phyloP scores from a whole-genome alignment of 495 filamentous ascomycete genomes.

The Immersiella caudata region DNA sequence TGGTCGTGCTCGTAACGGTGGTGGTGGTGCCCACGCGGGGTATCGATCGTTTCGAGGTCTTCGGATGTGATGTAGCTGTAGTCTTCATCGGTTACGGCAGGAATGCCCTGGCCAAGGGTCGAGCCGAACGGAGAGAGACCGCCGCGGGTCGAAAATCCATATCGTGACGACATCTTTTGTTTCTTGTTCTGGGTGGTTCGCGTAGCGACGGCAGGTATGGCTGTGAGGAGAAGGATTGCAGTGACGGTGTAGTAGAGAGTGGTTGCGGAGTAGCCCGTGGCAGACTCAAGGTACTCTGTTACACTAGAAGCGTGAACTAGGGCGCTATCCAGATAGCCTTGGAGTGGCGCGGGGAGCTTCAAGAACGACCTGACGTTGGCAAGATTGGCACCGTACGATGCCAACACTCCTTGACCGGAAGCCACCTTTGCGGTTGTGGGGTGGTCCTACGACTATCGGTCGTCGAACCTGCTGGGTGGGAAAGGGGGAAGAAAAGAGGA shows the following conservation, averaged over 20 bases:
- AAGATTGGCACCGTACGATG: constrained; percentile 54
- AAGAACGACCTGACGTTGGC: constrained; percentile 47
- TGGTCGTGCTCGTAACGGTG: constrained; percentile 37
- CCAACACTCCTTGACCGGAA: constrained; percentile 51
- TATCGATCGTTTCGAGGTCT: constrained; percentile 54
- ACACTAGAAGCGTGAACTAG: constrained; percentile 54
- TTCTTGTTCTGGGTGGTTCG: constrained; percentile 38
- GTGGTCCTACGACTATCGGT: constrained; percentile 47
- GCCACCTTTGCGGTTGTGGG: constrained; percentile 55
- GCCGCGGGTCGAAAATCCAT: constrained; percentile 58
- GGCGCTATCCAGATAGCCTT: constrained; percentile 51
- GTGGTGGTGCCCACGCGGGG: constrained; percentile 42
- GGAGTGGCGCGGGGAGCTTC: constrained; percentile 46
- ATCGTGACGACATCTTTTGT: constrained; percentile 61
- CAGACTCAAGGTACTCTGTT: constrained; percentile 56
- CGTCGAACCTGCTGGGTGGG: constrained; percentile 34
- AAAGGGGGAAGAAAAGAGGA: constrained; percentile 18
- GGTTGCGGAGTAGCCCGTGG: constrained; percentile 51
- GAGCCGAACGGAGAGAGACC: constrained; percentile 60
- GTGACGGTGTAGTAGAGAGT: constrained; percentile 50
- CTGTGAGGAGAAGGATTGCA: constrained; percentile 48
- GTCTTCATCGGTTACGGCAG: constrained; percentile 73
- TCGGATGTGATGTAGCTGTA: constrained; percentile 80
- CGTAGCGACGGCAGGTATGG: constrained; percentile 53
- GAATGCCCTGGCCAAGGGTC: constrained; percentile 49